Conservation (phyloP, 2,329 filamentous ascomycete species). For the Aspergillus fischeri region DNA sequence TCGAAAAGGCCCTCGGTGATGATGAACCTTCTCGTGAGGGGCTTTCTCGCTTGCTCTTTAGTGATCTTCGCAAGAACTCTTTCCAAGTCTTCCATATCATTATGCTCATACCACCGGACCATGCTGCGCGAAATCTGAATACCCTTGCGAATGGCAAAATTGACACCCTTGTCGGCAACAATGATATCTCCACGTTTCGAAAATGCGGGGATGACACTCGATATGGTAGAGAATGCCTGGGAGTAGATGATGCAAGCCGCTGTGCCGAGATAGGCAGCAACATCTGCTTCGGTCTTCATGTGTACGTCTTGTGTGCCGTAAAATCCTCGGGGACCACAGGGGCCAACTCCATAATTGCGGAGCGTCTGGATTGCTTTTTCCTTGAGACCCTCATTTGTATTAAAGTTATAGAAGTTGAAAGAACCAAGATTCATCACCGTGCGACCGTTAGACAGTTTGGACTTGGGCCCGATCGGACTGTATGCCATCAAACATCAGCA, state of each 20-base stretch:
- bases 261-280: conserved; percentile 83
- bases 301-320: conserved; percentile 98
- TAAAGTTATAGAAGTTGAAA: conserved; percentile 97
- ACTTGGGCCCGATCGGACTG: conserved; percentile 84
- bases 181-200: conserved; percentile 97
- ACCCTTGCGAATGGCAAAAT: conserved; percentile 90
- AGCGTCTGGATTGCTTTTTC: conserved; percentile 93
- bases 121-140: conserved; percentile 88
- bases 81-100: conserved; percentile 92
- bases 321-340: conserved; percentile 94
- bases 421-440: conserved; percentile 91
- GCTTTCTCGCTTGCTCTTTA: conserved; percentile 83
- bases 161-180: conserved; percentile 87
- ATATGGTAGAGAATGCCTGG: conserved; percentile 93
- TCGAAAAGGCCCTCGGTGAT: conserved; percentile 96
- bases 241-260: conserved; percentile 92
- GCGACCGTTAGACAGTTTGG: conserved; percentile 80
- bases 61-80: conserved; percentile 77
- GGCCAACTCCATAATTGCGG: conserved; percentile 91
- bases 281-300: conserved; percentile 92
- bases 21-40: conserved; percentile 87
- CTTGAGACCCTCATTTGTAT: conserved; percentile 85
- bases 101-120: conserved; percentile 92
- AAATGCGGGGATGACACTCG: conserved; percentile 94
- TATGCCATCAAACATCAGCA: background rate